These are phyloP conservation scores for Aspergillus heteromorphus DNA, from an alignment of 495 filamentous ascomycete species.

Conservation along the genomic window DNA sequence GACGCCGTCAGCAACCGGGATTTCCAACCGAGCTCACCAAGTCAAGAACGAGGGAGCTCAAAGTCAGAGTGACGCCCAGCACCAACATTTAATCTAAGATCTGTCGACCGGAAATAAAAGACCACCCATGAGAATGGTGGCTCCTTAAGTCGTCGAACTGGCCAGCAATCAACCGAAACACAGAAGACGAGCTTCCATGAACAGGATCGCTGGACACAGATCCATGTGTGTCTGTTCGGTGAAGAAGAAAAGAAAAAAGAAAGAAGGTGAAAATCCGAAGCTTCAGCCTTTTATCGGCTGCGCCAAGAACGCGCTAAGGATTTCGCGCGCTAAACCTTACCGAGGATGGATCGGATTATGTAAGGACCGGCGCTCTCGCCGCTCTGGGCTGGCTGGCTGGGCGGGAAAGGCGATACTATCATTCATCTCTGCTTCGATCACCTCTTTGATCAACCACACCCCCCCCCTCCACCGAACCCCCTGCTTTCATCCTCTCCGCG, in stretches of 20 bases:
- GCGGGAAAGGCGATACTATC: background rate
- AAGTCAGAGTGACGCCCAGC: constrained; percentile 40
- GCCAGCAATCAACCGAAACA: constrained; percentile 70
- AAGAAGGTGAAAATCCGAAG: constrained; percentile 7
- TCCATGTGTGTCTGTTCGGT: constrained; percentile 52
- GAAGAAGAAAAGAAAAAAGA: constrained; percentile 40
- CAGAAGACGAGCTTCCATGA: constrained; percentile 34
- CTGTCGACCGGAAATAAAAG: constrained; percentile 83
- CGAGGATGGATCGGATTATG: constrained; percentile 17
- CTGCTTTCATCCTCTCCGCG: background rate
- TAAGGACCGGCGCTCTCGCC: constrained; percentile 4
- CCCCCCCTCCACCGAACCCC: background rate
- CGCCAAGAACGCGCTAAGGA: constrained; percentile 21
- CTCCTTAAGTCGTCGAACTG: constrained; percentile 85
- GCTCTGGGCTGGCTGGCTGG: background rate
- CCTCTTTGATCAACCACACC: background rate
- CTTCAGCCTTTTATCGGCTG: constrained; percentile 25
- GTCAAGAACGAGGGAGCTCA: constrained; percentile 60
- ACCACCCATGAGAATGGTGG: constrained; percentile 68
- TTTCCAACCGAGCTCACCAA: constrained; percentile 61
- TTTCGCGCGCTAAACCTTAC: constrained; percentile 25
- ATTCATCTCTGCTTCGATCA: background rate
- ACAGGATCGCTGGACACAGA: constrained; percentile 80
- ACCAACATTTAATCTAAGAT: constrained; percentile 68
- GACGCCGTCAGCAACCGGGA: constrained; percentile 57